Base-by-base conservation (phyloP, 495 filamentous ascomycete species). In the Penicillium verhagenii region DNA sequence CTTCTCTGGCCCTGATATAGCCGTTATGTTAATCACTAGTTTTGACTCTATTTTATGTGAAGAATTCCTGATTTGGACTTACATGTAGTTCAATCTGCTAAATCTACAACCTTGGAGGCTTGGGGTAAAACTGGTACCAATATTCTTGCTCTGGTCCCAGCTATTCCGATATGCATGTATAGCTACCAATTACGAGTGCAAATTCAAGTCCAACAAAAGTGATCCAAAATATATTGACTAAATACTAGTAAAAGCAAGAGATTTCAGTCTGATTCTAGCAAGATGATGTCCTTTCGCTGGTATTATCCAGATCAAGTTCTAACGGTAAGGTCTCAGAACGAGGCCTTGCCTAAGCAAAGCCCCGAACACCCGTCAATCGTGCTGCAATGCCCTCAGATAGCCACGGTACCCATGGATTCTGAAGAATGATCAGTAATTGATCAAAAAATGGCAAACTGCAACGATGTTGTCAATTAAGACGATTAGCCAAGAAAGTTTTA, bases 231-330 rank as follows among this genome's bases (percentile, higher is more conserved):
- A 6, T 4, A 35, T 35, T 35, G 10, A 35, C 28, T 31, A 14
- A 35, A 35, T n/a, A 35, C 33, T 35, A 35, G 33, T 35, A 35
- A 35, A 13, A 35, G 33, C 33, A 35, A n/a, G 14, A 14, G 33
- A 35, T 35, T 14, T n/a, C 33, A 35, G 14, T 35, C 33, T 35
- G 33, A 35, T 35, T 35, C 33, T 35, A 35, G 33, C 33, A 35
- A 35, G 33, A 14, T 35, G 13, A 78, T 72, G 74, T 75, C 68
- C 75, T 78, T 78, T 77, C 75, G 75, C 75, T 77, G 75, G 75
- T 75, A 77, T 78, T 71, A 66, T 71, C 74, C 75, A 77, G 75
- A 77, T 77, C 75, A 78, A 78, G 75, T 78, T 78, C 65, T 60
- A 75, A 77, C 75, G 75, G 75, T 77, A 66, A 62, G 65, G 40